Evolutionary conservation across 495 filamentous ascomycete genomes (phyloP), one percentile per base, ranked within the genome.

Genomic region (Xylaria sp.): DNA sequence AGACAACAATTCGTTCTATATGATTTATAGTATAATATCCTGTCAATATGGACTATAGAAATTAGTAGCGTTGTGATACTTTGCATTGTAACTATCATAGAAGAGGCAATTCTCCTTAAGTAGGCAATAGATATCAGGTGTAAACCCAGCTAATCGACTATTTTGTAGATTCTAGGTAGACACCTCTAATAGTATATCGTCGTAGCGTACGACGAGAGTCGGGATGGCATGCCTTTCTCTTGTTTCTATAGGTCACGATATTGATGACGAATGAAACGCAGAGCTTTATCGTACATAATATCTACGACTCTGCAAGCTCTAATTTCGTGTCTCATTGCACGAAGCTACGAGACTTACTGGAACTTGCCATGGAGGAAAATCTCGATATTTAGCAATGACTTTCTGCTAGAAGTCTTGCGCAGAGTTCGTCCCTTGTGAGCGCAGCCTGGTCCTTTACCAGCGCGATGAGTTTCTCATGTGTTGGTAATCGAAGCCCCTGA

Each of bases 401-500:
- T 26, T 65, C 26, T 35, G 52, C 29, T 14, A 77, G 55, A 33
- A 77, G 59, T 26, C 21, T 31, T 17, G 21, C 19, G 63, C 59
- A 70, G 14, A 81, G 63, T 33, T 77, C 74, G 8, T 24, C 46
- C 63, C 73, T 73, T 11, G 73, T 69, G 15, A 80, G 58, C 29
- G 21, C 37, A 33, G 62, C 69, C 43, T 68, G 69, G 6, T 31
- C 64, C 46, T 73, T 69, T n/a, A 83, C 80, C 21, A 83, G 46
- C 5, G 53, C 26, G 41, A 79, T 63, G 37, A 83, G 43, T 41
- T 71, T 76, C 73, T 77, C 71, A 55, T 83, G 77, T 1, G 72
- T 73, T 26, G 76, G 71, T 17, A 79, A 61, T 44, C 69, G 71
- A 26, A 73, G 17, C 19, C 37, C 58, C 43, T 68, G 70, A 26